A percentile compares a stretch with the other conserved stretches of the same genome.
phyloP scores from a whole-genome alignment of 2,329 filamentous ascomycete species.

The Dactylellina haptotyla region DNA sequence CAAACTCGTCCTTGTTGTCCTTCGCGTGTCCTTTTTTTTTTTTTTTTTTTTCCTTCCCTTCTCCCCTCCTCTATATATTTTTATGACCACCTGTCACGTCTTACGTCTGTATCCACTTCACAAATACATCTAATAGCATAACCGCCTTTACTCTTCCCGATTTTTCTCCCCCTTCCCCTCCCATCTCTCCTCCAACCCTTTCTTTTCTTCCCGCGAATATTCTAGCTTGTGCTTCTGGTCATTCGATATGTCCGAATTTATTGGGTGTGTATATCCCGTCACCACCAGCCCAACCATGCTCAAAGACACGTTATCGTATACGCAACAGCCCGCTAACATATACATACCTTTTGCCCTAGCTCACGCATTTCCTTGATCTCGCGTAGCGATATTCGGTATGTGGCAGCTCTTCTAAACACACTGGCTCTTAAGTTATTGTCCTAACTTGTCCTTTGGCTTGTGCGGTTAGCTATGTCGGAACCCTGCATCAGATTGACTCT shows the following conservation, averaged over 20 bases:
- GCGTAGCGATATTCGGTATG: slow-evolving; percentile 94
- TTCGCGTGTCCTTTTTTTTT: slow-evolving; percentile 20
- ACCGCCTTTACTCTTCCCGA: background rate
- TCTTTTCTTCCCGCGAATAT: background rate
- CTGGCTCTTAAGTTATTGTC: background rate
- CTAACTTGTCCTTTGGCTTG: slow-evolving; percentile 25
- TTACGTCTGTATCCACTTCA: slow-evolving; percentile 37
- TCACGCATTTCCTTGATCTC: slow-evolving; percentile 96
- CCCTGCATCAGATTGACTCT: slow-evolving; percentile 96
- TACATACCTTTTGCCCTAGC: slow-evolving; percentile 64
- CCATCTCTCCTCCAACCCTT: slow-evolving; percentile 2
- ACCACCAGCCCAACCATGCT: slow-evolving; percentile 24
- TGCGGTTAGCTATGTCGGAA: slow-evolving; percentile 84
- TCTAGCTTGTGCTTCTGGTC: background rate
- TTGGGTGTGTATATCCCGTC: slow-evolving; percentile 67
- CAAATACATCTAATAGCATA: slow-evolving; percentile 12
- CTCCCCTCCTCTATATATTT: slow-evolving; percentile 10
- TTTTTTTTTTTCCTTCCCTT: slow-evolving; percentile 16
- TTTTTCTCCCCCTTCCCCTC: background rate
- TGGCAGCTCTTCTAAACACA: slow-evolving; percentile 45
- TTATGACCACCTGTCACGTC: slow-evolving; percentile 56
- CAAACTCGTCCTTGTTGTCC: slow-evolving; percentile 5
- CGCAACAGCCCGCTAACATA: slow-evolving; percentile 35
- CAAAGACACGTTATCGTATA: background rate
- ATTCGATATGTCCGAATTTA: slow-evolving; percentile 69